phyloP scores from a whole-genome alignment of 805 yeast species.

The Wickerhamomyces strasburgensis region DNA sequence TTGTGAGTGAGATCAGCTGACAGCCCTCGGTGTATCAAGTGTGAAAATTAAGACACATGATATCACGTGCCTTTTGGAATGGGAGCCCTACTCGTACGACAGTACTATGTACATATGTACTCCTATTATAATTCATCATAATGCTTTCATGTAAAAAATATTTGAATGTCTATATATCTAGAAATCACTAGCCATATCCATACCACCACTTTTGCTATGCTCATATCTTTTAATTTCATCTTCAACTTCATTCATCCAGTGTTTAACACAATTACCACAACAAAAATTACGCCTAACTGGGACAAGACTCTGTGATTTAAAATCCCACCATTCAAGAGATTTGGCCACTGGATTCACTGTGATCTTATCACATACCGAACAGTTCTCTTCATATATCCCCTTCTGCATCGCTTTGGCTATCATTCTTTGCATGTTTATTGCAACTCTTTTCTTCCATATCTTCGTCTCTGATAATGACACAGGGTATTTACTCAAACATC shows the following conservation, averaged over 20 bases:
- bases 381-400: conserved; percentile 46
- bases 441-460: conserved; percentile 47
- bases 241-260: conserved; percentile 27
- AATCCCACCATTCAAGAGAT: conserved; percentile 64
- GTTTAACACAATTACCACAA: conserved; percentile 40
- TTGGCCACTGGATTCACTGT: conserved; percentile 55
- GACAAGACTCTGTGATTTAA: conserved; percentile 41
- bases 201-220: not conserved
- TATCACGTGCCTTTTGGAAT: no score
- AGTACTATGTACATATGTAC: no score
- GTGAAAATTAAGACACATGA: no score
- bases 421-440: conserved; percentile 38
- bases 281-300: conserved; percentile 57
- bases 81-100: no score
- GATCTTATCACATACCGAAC: conserved; percentile 45
- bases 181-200: not conserved
- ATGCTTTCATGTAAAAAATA: not conserved
- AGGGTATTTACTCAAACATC: conserved; percentile 45
- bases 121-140: no score
- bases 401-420: conserved; percentile 50
- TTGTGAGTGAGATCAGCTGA: not conserved
- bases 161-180: not conserved
- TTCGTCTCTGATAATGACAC: conserved; percentile 51
- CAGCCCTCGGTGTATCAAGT: not conserved
- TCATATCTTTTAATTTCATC: conserved; percentile 2